These are phyloP conservation scores for Scenedesmus sp. DNA, from an alignment of 163 green algal species.

Conservation along the genomic window DNA sequence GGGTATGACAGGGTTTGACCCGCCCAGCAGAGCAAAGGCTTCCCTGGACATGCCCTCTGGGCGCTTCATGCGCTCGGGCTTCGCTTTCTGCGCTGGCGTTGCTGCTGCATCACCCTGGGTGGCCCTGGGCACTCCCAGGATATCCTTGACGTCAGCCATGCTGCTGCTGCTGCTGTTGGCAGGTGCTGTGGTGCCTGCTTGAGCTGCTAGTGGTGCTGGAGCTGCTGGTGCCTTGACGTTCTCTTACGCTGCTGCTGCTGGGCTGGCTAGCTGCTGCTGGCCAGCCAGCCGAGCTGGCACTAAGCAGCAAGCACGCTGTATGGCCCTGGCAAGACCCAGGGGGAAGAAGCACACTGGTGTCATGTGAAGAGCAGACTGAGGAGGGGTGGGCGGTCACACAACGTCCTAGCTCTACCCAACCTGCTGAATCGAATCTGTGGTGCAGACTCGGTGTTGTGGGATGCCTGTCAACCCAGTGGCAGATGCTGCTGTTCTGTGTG, in stretches of 20 bases:
- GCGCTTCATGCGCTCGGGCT: constrained; percentile 81
- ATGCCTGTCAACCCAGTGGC: too few species aligned
- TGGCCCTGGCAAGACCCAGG: too few species aligned
- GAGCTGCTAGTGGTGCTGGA: background rate
- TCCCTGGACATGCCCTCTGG: constrained; percentile 94
- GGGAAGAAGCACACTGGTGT: background rate
- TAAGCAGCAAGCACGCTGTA: background rate
- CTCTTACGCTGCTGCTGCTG: constrained; percentile 4
- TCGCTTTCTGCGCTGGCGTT: constrained; percentile 63
- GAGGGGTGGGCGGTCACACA: background rate
- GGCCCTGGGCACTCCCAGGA: constrained; percentile 83
- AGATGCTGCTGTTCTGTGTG: background rate
- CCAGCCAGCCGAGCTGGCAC: background rate
- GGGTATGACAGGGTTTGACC: constrained; percentile 86
- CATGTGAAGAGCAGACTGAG: background rate
- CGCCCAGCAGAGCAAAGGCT: constrained; percentile 90
- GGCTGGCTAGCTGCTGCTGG: background rate
- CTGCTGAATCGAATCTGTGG: background rate
- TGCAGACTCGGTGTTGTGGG: background rate
- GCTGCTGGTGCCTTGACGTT: background rate
- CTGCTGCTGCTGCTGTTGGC: background rate
- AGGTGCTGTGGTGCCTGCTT: background rate
- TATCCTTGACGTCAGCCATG: constrained; percentile 94
- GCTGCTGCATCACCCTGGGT: constrained; percentile 1
- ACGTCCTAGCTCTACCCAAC: background rate